Percentiles rank a stretch among this genome's conserved stretches.
These are phyloP conservation scores for Heliophila coronopifolia DNA, from an alignment of 441 rosid species.

Conservation along the genomic window DNA sequence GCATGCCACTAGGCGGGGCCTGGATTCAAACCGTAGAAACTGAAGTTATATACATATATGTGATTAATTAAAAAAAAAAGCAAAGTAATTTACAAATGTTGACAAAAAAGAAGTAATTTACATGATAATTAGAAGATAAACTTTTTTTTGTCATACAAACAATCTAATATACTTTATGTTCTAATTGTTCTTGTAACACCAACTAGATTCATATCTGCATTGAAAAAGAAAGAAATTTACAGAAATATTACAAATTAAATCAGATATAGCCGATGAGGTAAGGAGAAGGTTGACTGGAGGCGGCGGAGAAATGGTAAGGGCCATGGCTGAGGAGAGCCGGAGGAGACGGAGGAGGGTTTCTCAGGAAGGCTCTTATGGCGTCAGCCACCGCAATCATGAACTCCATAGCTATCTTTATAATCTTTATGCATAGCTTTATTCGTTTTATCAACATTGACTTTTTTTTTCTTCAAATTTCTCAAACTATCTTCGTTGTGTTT, in stretches of 20 bases:
- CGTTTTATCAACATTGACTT: conserved; percentile 14
- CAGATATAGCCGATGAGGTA: conserved; percentile 19
- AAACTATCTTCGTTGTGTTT: no score
- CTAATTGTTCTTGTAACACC: no score
- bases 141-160: no score
- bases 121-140: no score
- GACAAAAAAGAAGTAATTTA: no score
- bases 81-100: no score
- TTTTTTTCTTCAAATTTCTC: conserved; percentile 2
- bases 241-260: conserved; percentile 6
- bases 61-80: no score
- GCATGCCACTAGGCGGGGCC: no score
- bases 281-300: conserved; percentile 3
- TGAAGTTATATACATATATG: no score
- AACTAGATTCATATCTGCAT: no score
- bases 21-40: no score
- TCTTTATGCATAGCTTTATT: conserved; percentile 23
- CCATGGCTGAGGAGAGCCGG: conserved; percentile 13
- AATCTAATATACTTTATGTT: no score
- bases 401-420: conserved; percentile 15
- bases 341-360: conserved; percentile 9
- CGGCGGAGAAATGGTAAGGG: conserved; percentile 1
- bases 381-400: conserved; percentile 23
- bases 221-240: not conserved
- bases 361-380: conserved; percentile 10